Conservation (phyloP, 192 early-diverging fungal genomes). For the Backusella psychrophila region DNA sequence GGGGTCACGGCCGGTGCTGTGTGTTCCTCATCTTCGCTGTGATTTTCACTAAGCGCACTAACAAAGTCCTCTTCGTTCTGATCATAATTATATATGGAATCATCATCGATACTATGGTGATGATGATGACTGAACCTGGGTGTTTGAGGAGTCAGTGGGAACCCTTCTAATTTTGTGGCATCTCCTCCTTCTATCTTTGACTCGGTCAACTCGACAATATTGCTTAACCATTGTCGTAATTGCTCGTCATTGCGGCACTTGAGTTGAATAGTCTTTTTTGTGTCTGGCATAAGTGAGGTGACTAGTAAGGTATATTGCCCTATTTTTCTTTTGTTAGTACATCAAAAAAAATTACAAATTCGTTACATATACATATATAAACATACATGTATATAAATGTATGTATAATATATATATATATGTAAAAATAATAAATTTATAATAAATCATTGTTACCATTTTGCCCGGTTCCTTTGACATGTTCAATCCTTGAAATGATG, state of each 20-base stretch:
- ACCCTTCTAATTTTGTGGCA: not conserved
- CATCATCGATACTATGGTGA: constrained; percentile 18
- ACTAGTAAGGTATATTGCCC: not conserved
- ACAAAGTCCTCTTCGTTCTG: constrained; percentile 42
- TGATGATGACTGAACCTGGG: not conserved
- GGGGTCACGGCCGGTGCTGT: not conserved
- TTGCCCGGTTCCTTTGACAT: constrained; percentile 9
- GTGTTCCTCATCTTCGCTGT: constrained; percentile 45
- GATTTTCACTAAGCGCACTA: not conserved
- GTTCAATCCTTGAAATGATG: constrained; percentile 3
- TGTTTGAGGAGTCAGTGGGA: not conserved
- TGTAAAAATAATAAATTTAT: not conserved
- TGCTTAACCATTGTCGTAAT: constrained; percentile 73
- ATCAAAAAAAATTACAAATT: not conserved
- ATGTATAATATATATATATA: not conserved
- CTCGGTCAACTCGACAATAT: not conserved
- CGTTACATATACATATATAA: too few species aligned
- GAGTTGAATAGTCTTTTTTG: constrained; percentile 77
- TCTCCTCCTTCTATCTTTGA: not conserved
- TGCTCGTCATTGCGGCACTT: constrained; percentile 91
- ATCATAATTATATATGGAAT: constrained; percentile 30
- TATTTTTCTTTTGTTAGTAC: not conserved
- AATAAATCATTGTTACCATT: not conserved
- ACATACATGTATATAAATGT: not conserved
- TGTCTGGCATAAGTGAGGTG: not conserved